These are phyloP conservation scores for Priceomyces medius DNA, from an alignment of 805 yeast species.

Conservation along the genomic window DNA sequence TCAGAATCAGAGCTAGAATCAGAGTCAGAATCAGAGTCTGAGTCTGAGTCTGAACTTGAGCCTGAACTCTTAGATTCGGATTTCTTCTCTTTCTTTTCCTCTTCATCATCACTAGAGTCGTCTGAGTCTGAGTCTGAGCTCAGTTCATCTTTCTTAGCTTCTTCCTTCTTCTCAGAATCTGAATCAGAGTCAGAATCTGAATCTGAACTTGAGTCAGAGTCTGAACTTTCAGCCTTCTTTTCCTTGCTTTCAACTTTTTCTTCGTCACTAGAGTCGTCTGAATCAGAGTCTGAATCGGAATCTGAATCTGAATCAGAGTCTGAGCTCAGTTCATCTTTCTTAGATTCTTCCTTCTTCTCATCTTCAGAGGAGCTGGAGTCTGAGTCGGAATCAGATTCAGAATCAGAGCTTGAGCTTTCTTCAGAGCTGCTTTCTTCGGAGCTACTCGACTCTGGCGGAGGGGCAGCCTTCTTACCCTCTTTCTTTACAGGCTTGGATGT, in stretches of 20 bases:
- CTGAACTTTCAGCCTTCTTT: constrained; percentile 13
- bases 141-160: constrained; percentile 19
- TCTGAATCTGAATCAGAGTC: constrained; percentile 24
- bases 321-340: constrained; percentile 19
- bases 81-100: constrained; percentile 12
- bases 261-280: constrained; percentile 25
- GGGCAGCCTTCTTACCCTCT: constrained; percentile 21
- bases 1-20: constrained; percentile 27
- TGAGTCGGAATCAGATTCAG: constrained; percentile 24
- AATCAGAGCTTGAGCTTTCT: constrained; percentile 22
- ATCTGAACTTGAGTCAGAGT: constrained; percentile 23
- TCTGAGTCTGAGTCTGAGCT: constrained; percentile 22
- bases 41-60: constrained; percentile 17
- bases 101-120: constrained; percentile 25
- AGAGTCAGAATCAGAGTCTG: constrained; percentile 27
- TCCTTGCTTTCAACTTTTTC: constrained; percentile 15
- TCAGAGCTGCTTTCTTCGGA: constrained; percentile 18
- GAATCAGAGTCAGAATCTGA: constrained; percentile 28
- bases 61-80: constrained; percentile 22
- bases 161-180: constrained; percentile 32
- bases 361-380: constrained; percentile 17
- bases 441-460: constrained; percentile 21
- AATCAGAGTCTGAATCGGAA: constrained; percentile 26
- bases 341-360: constrained; percentile 26
- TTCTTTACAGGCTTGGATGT: constrained; percentile 27